A percentile compares a stretch with the other conserved stretches of the same genome.
These are phyloP conservation scores for Ophiocordyceps polyrhachis-furcata DNA, from an alignment of 2,329 filamentous ascomycete genomes.

Conservation along the genomic window DNA sequence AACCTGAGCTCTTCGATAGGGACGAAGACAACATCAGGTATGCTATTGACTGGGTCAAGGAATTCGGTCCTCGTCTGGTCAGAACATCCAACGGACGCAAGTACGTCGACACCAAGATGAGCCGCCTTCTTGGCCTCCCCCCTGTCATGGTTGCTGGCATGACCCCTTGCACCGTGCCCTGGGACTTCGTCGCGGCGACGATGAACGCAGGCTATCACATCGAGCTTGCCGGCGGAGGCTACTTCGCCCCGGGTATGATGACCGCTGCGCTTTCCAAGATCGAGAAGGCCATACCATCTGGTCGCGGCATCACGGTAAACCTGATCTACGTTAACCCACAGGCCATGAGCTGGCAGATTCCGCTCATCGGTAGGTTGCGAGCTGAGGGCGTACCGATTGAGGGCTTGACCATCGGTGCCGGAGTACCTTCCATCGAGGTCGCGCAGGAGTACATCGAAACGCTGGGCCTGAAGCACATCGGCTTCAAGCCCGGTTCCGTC, in stretches of 20 bases:
- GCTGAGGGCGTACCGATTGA: conserved; percentile 80
- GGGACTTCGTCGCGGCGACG: conserved; percentile 80
- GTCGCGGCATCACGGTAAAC: conserved; percentile 77
- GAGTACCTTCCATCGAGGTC: conserved; percentile 84
- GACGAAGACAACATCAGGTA: conserved; percentile 91
- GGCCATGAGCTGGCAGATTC: conserved; percentile 86
- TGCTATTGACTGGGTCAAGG: conserved; percentile 93
- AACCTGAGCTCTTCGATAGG: conserved; percentile 91
- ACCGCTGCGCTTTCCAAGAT: conserved; percentile 70
- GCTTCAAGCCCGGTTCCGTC: conserved; percentile 81
- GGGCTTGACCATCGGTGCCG: conserved; percentile 79
- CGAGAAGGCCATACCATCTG: conserved; percentile 64
- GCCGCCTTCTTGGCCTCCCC: conserved; percentile 63
- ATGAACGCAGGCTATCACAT: conserved; percentile 95
- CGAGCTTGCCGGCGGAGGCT: conserved; percentile 76
- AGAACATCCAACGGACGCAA: conserved; percentile 79
- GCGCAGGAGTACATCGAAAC: conserved; percentile 90
- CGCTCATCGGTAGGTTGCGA: conserved; percentile 59
- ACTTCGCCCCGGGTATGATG: conserved; percentile 70
- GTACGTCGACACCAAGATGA: conserved; percentile 95
- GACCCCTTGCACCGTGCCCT: conserved; percentile 77
- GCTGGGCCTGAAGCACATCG: conserved; percentile 78
- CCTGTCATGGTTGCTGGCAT: conserved; percentile 86
- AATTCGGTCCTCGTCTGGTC: conserved; percentile 81
- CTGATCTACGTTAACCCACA: conserved; percentile 80